Evolutionary conservation across 2,329 filamentous ascomycete genomes (phyloP).

Genomic region (Cladophialophora chaetospira): DNA sequence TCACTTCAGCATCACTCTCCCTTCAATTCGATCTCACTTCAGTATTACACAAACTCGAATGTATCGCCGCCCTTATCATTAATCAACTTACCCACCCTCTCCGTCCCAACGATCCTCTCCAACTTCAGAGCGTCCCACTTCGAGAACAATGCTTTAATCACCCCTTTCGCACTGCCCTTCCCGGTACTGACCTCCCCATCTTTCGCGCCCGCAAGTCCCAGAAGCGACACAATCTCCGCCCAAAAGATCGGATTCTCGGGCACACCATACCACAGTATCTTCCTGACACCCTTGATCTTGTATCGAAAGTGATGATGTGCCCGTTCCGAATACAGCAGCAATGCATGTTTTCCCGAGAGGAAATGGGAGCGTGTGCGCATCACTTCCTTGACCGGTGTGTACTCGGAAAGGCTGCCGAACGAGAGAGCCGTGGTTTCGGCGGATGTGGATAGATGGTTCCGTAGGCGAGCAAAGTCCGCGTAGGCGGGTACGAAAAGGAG

Average conservation of each 20-base stretch:
- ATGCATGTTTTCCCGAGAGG: conserved; percentile 74
- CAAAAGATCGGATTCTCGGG: conserved; percentile 75
- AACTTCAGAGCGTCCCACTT: conserved; percentile 87
- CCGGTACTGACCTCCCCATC: conserved; percentile 50
- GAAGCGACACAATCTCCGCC: conserved; percentile 45
- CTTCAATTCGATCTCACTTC: not conserved
- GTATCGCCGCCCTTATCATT: conserved; percentile 78
- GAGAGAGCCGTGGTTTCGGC: conserved; percentile 58
- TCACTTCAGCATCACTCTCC: not conserved
- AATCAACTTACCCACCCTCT: conserved; percentile 81
- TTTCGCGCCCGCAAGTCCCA: conserved; percentile 51
- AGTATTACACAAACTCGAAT: conserved; percentile 82
- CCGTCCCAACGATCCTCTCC: conserved; percentile 81
- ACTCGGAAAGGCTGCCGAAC: conserved; percentile 87
- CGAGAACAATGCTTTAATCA: conserved; percentile 68
- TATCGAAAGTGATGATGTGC: conserved; percentile 97
- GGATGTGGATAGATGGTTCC: conserved; percentile 85
- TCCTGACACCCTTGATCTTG: conserved; percentile 74
- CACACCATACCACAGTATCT: conserved; percentile 84
- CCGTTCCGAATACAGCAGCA: conserved; percentile 89
- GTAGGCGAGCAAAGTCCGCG: conserved; percentile 89
- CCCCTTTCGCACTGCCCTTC: conserved; percentile 53
- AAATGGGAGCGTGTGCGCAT: conserved; percentile 87
- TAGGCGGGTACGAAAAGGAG: conserved; percentile 91
- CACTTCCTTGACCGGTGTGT: conserved; percentile 75